Evolutionary conservation across 345 rosid genomes (phyloP), one percentile per base, ranked within the genome.

Genomic region (Moringa oleifera): DNA sequence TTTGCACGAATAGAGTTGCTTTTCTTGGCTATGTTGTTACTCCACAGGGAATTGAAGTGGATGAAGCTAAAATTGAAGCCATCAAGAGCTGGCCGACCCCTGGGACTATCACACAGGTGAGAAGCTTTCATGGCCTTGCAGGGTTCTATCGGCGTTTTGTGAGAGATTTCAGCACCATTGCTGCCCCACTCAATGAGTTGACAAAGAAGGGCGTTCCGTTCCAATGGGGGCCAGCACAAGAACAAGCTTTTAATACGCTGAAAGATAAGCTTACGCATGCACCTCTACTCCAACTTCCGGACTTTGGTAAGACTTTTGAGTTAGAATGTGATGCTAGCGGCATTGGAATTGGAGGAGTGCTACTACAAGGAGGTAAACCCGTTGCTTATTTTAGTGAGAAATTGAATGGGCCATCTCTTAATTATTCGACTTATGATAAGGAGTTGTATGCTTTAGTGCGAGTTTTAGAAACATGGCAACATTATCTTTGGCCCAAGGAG

Each of bases 171-270:
- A n/a, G n/a, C n/a, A n/a, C n/a, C n/a, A n/a, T n/a, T n/a, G n/a
- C n/a, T n/a, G n/a, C n/a, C n/a, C n/a, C 65, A 53, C 18, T 19
- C 59, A 12, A 67, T 46, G 53, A 4, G 25, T 24, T 24, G 16
- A 52, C 31, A 59, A 67, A 59, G 59, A 59, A 52, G 59, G 45
- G 4, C 23, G 50, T n/a, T n/a, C n/a, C n/a, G 24, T 67, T 67
- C 25, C 18, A 37, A 0, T 57, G n/a, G 25, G 67, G 58, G 0
- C 0, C 8, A 6, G 62, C 23, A n/a, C 41, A 25, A 55, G 66
- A 65, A 0, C 6, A 15, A 0, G 41, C 18, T 0, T 68, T 55
- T 33, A 6, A 7, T 0, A 18, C 52, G 1, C 28, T 67, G 1
- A 58, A 61, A 1, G 51, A 63, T 4, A n/a, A n/a, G n/a, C n/a